Base-by-base conservation (phyloP, 805 yeast species). In the Naumovozyma castellii region DNA sequence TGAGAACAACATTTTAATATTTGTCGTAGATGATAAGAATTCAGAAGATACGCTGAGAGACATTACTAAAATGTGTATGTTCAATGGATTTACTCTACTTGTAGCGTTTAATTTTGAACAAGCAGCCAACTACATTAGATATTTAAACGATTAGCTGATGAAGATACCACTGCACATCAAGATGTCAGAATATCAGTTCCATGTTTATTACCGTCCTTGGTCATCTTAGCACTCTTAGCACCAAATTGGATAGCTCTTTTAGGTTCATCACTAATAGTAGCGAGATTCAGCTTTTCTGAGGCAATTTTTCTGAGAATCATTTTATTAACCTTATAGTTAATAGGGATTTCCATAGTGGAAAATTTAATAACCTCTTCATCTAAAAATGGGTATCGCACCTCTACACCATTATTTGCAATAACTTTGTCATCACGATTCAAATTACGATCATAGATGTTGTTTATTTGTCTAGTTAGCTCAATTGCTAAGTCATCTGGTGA, bases 181-280 rank as follows among this genome's bases (percentile, higher is more conserved):
- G 18, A 42, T 41, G 45, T 43, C 20, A 66, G 40, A 39, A 61
- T 50, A 50, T 81, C 92, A 0, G 88, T 82, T 0, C 97, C 97
- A 51, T 78, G 81, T 32, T 73, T 67, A 49, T 76, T 81, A 3
- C 88, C 80, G 34, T 81, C 75, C 1, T 90, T 90, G 3, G 77
- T 69, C 80, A 92, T 77, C 59, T 90, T 94, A 1, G 99, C 98
- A 55, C 95, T 81, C 46, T 83, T 79, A 0, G 97, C 84, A 0
- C 99, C 99, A 60, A 92, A 92, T 56, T 92, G 98, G 44, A 92
- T 87, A 0, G 99, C 99, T 35, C 99, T 68, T 56, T 92, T 92
- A 1, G 82, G 76, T 54, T 92, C 97, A 17, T 68, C 65, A 14
- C 76, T 64, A 0, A 87, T 92, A 57, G 69, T 71, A 0, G 46